Percentiles rank a stretch among this genome's conserved stretches.
Evolutionary conservation across 768 basidiomycete species (phyloP).

Genomic region (Phaeotremella skinneri): DNA sequence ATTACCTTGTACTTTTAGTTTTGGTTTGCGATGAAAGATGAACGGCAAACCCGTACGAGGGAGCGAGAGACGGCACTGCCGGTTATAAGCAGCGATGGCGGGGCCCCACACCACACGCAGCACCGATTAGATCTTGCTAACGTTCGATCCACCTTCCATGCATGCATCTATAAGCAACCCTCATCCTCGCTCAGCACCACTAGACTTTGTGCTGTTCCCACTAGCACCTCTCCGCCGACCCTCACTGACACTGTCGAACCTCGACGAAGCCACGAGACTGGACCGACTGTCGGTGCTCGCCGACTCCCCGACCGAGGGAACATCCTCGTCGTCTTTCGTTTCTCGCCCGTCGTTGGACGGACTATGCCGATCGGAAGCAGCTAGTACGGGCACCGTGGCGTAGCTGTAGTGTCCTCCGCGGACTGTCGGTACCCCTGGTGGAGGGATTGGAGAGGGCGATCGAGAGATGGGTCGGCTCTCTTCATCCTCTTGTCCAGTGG

Average conservation of each 20-base stretch:
- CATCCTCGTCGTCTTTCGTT: conserved; percentile 4
- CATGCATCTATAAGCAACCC: too few species aligned
- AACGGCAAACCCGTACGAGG: too few species aligned
- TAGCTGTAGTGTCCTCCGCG: conserved; percentile 18
- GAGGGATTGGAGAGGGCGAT: conserved; percentile 28
- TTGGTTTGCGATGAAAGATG: too few species aligned
- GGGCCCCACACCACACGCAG: too few species aligned
- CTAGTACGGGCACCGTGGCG: background rate
- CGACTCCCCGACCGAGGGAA: conserved; percentile 8
- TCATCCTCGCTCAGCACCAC: background rate
- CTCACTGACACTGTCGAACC: conserved; percentile 13
- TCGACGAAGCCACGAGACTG: conserved; percentile 18
- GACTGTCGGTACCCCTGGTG: conserved; percentile 11
- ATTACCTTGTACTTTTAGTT: too few species aligned
- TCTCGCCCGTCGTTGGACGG: conserved; percentile 13
- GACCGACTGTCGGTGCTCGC: conserved; percentile 14
- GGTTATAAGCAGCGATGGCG: too few species aligned
- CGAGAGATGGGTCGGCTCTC: conserved; percentile 30
- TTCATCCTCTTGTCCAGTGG: conserved; percentile 10
- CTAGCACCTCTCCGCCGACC: background rate
- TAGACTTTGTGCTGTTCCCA: background rate
- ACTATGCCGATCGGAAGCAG: background rate
- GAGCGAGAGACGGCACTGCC: too few species aligned
- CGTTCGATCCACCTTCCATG: too few species aligned
- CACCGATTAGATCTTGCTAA: too few species aligned